phyloP scores from a whole-genome alignment of 2,329 filamentous ascomycete species.

The Claviceps lovelessii region DNA sequence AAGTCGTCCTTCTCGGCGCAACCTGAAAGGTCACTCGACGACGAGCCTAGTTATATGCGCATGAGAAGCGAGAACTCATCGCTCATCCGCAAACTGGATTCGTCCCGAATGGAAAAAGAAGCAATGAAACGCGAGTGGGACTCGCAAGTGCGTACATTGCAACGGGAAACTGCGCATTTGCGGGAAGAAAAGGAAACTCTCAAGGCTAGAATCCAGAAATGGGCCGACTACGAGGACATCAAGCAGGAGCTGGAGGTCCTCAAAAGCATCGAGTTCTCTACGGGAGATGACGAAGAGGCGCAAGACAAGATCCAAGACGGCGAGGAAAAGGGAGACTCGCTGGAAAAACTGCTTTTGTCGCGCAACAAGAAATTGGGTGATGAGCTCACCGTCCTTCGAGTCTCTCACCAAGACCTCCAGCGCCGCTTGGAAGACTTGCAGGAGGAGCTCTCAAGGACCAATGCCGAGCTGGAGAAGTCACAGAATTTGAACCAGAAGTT shows the following conservation, averaged over 20 bases:
- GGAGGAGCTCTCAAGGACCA: constrained; percentile 68
- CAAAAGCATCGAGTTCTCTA: constrained; percentile 94
- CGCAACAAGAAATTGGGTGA: constrained; percentile 95
- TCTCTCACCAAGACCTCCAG: constrained; percentile 88
- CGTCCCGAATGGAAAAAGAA: constrained; percentile 70
- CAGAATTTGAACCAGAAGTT: constrained; percentile 75
- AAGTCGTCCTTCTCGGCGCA: constrained; percentile 54
- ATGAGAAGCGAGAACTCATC: constrained; percentile 88
- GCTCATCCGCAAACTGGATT: constrained; percentile 75
- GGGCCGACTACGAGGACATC: constrained; percentile 89
- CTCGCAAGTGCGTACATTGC: constrained; percentile 58
- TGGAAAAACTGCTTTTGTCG: constrained; percentile 81
- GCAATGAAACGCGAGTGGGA: constrained; percentile 64
- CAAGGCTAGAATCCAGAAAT: constrained; percentile 70
- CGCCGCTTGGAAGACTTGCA: constrained; percentile 64
- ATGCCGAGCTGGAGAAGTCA: constrained; percentile 72
- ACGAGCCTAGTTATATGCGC: constrained; percentile 78
- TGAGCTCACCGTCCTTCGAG: constrained; percentile 79
- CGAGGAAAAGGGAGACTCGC: constrained; percentile 50
- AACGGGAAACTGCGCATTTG: constrained; percentile 61
- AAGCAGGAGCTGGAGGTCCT: constrained; percentile 93
- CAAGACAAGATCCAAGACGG: constrained; percentile 25
- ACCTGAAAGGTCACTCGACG: constrained; percentile 53
- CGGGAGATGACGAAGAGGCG: constrained; percentile 65
- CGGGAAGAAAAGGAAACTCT: constrained; percentile 70